These are phyloP conservation scores for Daldinia sp. DNA, from an alignment of 2,329 filamentous ascomycete genomes.

Conservation along the genomic window DNA sequence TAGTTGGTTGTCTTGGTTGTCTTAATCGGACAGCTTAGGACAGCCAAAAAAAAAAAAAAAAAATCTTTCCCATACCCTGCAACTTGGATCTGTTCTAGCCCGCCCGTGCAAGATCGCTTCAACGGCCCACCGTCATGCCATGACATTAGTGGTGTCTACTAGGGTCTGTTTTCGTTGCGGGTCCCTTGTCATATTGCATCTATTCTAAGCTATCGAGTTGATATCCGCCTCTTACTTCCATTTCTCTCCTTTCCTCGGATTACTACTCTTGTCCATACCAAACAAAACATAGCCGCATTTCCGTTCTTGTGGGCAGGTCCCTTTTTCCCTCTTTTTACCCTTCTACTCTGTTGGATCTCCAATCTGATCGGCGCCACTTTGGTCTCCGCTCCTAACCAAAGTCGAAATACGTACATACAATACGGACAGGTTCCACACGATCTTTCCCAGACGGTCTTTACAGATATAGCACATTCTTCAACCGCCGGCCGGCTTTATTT, in stretches of 20 bases:
- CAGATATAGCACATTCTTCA: slow-evolving; percentile 41
- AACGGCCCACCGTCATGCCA: slow-evolving; percentile 37
- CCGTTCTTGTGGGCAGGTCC: slow-evolving; percentile 53
- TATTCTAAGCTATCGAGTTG: slow-evolving; percentile 29
- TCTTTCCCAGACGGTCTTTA: slow-evolving; percentile 41
- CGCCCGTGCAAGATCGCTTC: slow-evolving; percentile 26
- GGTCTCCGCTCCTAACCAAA: slow-evolving; percentile 37
- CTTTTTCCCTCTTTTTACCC: slow-evolving; percentile 39
- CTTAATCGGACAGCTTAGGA: background rate
- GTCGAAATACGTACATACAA: slow-evolving; percentile 29
- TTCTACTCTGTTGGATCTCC: slow-evolving; percentile 37
- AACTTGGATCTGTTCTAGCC: slow-evolving; percentile 30
- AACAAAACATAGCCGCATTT: slow-evolving; percentile 48
- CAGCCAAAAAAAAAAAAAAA: background rate
- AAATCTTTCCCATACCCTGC: slow-evolving; percentile 12
- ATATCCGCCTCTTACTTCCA: slow-evolving; percentile 30
- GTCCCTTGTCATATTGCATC: slow-evolving; percentile 40
- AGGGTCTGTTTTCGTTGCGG: slow-evolving; percentile 37
- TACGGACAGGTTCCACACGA: slow-evolving; percentile 46
- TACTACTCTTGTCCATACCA: slow-evolving; percentile 29
- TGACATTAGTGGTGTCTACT: slow-evolving; percentile 10
- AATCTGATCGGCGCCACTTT: slow-evolving; percentile 41
- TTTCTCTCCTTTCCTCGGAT: slow-evolving; percentile 41
- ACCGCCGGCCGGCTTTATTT: slow-evolving; percentile 47
- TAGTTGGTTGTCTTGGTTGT: slow-evolving; percentile 12